A percentile compares a stretch with the other conserved stretches of the same genome.
phyloP scores from a whole-genome alignment of 2,329 filamentous ascomycete species.

The Aspergillus pseudonomiae region DNA sequence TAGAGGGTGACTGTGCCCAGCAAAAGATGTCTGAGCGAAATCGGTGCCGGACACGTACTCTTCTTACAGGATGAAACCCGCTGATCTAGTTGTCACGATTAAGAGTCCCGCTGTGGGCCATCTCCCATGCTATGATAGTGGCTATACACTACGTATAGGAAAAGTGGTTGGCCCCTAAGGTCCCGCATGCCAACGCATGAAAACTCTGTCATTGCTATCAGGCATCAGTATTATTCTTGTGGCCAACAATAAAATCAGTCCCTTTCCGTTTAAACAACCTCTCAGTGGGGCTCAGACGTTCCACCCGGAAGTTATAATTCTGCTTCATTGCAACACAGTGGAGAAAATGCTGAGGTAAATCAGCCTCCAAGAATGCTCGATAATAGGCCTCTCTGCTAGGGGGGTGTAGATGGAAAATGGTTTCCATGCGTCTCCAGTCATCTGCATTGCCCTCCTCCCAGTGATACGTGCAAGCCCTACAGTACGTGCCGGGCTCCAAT shows the following conservation, averaged over 20 bases:
- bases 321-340: background rate
- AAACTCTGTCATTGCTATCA: background rate
- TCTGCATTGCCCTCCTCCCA: background rate
- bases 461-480: background rate
- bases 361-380: background rate
- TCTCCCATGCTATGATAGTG: too few species aligned
- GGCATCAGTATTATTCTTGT: background rate
- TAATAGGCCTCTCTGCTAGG: background rate
- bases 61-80: too few species aligned
- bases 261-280: background rate
- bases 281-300: background rate
- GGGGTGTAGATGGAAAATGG: background rate
- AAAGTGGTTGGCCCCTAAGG: too few species aligned
- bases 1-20: background rate
- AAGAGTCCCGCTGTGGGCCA: too few species aligned
- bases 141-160: too few species aligned
- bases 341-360: background rate
- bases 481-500: background rate
- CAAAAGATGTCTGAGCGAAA: background rate
- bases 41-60: background rate
- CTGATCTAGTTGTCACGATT: too few species aligned
- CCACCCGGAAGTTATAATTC: background rate
- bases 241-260: background rate
- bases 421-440: background rate
- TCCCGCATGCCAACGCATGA: too few species aligned